Percentiles rank a stretch among this genome's conserved stretches.
Evolutionary conservation across 805 yeast species (phyloP).

Genomic region (Komagataella populi): DNA sequence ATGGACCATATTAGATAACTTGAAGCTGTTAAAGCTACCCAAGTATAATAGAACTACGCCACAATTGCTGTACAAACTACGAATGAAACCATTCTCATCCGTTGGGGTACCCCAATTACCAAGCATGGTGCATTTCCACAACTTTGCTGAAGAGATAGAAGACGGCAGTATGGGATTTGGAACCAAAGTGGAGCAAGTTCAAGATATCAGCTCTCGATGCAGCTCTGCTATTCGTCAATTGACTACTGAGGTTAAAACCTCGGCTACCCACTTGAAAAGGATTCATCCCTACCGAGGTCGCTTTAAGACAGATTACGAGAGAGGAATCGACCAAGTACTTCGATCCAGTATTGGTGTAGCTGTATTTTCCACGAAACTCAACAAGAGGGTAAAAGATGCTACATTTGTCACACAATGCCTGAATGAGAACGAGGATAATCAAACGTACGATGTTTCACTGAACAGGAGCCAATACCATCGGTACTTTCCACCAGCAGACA

Average conservation of each 20-base stretch:
- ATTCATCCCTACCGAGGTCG: background rate
- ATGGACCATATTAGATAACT: constrained; percentile 3
- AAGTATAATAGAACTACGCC: constrained; percentile 14
- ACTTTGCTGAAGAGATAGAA: constrained; percentile 14
- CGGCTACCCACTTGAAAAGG: background rate
- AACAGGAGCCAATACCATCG: constrained; percentile 24
- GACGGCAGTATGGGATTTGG: background rate
- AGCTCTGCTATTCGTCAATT: background rate
- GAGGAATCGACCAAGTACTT: constrained; percentile 9
- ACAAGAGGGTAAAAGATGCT: constrained; percentile 6
- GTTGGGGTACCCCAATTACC: constrained; percentile 71
- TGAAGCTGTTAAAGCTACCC: constrained; percentile 13
- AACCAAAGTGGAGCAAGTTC: background rate
- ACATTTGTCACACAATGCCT: constrained; percentile 5
- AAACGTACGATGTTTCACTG: constrained; percentile 10
- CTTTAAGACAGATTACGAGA: background rate
- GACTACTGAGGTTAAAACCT: background rate
- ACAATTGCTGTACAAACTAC: constrained; percentile 32
- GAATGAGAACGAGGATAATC: constrained; percentile 1
- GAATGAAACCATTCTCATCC: constrained; percentile 69
- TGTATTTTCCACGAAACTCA: constrained; percentile 7
- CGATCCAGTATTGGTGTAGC: constrained; percentile 18
- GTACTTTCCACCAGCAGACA: constrained; percentile 25
- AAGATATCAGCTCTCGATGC: background rate
- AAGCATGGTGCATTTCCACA: constrained; percentile 17